Evolutionary conservation across 2,329 filamentous ascomycete genomes (phyloP).

Genomic region (Hirsutella minnesotensis): DNA sequence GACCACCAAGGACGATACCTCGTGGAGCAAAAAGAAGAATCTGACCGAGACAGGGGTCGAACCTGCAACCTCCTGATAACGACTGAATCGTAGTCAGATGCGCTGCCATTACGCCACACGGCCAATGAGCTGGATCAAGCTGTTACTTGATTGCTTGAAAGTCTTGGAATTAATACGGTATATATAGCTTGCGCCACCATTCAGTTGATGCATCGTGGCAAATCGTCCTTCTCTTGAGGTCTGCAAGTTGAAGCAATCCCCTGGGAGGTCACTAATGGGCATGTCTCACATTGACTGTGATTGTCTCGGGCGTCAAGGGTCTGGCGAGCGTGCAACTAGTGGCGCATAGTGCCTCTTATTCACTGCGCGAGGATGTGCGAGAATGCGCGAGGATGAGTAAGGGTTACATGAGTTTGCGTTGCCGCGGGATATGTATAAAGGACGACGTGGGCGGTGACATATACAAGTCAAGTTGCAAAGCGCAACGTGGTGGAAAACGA

Average conservation of each 20-base stretch:
- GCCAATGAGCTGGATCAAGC: neutral
- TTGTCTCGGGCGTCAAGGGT: no score
- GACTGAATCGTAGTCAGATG: conserved; percentile 2
- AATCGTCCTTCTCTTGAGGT: no score
- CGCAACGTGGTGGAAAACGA: neutral
- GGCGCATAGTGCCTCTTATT: no score
- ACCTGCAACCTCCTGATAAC: conserved; percentile 3
- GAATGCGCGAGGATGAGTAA: no score
- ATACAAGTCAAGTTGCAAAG: neutral
- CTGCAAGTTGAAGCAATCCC: no score
- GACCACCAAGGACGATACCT: no score
- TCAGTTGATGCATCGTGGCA: no score
- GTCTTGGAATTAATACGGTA: neutral
- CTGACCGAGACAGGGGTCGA: conserved; percentile 6
- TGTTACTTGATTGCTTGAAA: neutral
- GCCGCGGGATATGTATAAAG: neutral
- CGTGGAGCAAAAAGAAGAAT: neutral
- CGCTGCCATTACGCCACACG: conserved; percentile 4
- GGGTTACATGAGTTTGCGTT: neutral
- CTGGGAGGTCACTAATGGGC: no score
- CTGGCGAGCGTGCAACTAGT: no score
- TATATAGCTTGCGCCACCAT: neutral
- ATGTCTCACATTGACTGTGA: no score
- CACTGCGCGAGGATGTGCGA: no score
- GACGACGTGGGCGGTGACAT: neutral